These are phyloP conservation scores for Chlorella sp. DNA, from an alignment of 139 green algal species.

Conservation along the genomic window DNA sequence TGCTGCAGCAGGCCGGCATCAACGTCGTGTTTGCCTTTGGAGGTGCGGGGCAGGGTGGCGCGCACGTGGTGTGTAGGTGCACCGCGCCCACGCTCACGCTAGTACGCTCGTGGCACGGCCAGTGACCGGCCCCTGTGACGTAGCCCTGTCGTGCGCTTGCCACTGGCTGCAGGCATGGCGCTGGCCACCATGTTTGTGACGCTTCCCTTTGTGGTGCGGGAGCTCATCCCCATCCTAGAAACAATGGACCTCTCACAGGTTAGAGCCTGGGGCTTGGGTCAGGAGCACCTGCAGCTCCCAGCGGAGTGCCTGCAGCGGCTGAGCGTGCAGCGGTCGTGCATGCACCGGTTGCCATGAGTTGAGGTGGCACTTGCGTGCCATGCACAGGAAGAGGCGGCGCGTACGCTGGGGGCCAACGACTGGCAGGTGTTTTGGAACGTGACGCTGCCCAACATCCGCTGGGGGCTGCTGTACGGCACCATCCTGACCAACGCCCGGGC, in stretches of 20 bases:
- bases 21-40: constrained; percentile 82
- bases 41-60: no score
- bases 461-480: constrained; percentile 82
- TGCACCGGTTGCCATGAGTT: background rate
- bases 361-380: background rate
- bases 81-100: no score
- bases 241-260: constrained; percentile 64
- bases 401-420: constrained; percentile 70
- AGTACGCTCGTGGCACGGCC: no score
- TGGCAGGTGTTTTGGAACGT: constrained; percentile 86
- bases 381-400: constrained; percentile 54
- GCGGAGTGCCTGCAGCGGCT: no score
- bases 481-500: constrained; percentile 85
- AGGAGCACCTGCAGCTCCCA: no score
- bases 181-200: constrained; percentile 88
- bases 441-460: constrained; percentile 86
- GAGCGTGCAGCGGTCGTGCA: no score
- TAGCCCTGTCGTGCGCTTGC: no score
- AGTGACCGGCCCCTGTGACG: no score
- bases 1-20: constrained; percentile 42
- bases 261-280: constrained; percentile 46
- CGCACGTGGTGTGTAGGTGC: no score
- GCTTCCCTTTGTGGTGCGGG: constrained; percentile 79
- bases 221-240: constrained; percentile 84
- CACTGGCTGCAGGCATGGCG: constrained; percentile 76